phyloP scores from a whole-genome alignment of 2,329 filamentous ascomycete species.

The Aspergillus texensis region DNA sequence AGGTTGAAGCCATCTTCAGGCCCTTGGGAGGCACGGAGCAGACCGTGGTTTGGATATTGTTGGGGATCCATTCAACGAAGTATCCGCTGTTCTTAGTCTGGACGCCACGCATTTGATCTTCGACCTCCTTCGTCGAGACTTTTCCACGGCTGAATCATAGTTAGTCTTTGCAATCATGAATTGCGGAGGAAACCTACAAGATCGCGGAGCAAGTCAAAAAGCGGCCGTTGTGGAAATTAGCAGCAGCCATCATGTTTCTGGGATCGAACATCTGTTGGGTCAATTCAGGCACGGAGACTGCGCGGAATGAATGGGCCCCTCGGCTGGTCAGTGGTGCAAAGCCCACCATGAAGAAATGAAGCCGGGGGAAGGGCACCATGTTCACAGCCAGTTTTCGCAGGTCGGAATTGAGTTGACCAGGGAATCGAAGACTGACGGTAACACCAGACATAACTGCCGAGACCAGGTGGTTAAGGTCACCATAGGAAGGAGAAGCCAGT shows the following conservation, averaged over 20 bases:
- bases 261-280: slow-evolving; percentile 99
- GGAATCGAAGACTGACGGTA: slow-evolving; percentile 98
- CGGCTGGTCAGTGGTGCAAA: slow-evolving; percentile 97
- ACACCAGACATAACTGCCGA: slow-evolving; percentile 99
- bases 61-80: slow-evolving; percentile 99
- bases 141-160: slow-evolving; percentile 75
- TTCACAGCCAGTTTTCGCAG: slow-evolving; percentile 99
- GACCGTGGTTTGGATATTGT: slow-evolving; percentile 99
- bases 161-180: not conserved
- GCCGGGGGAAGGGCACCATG: slow-evolving; percentile 99
- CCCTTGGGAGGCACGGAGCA: slow-evolving; percentile 98
- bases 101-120: slow-evolving; percentile 99
- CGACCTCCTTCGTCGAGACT: slow-evolving; percentile 99
- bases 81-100: slow-evolving; percentile 99
- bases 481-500: slow-evolving; percentile 97
- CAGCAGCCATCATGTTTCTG: slow-evolving; percentile 99
- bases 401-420: slow-evolving; percentile 99
- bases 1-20: slow-evolving; percentile 98
- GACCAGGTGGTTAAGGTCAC: slow-evolving; percentile 98
- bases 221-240: slow-evolving; percentile 99
- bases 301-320: slow-evolving; percentile 91
- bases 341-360: slow-evolving; percentile 99
- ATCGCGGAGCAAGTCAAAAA: slow-evolving; percentile 99
- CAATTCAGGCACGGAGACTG: slow-evolving; percentile 94
- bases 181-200: slow-evolving; percentile 61